phyloP scores from a whole-genome alignment of 495 filamentous ascomycete species.

The Jackrogersella minutella region DNA sequence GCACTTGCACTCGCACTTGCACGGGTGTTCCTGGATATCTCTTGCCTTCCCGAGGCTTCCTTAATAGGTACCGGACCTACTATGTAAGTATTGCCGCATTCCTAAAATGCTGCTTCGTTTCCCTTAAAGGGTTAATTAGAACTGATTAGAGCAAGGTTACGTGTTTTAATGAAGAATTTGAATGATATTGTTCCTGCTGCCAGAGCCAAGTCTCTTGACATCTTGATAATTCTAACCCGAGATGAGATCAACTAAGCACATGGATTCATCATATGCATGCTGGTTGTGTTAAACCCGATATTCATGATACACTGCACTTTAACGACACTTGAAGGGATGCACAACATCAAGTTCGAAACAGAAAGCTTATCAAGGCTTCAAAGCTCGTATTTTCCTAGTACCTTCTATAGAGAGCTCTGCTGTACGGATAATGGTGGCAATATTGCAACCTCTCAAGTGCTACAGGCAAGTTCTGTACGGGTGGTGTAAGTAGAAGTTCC shows the following conservation, averaged over 20 bases:
- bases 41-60: slow-evolving; percentile 15
- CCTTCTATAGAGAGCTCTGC: neutral
- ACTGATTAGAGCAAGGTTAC: too few species aligned
- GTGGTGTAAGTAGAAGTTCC: neutral
- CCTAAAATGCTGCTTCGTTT: too few species aligned
- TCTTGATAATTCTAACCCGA: too few species aligned
- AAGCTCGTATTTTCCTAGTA: neutral
- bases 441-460: neutral
- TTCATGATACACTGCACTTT: neutral
- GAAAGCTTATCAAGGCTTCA: neutral
- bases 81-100: neutral
- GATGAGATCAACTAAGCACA: too few species aligned
- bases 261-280: too few species aligned
- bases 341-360: neutral
- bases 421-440: slow-evolving; percentile 6
- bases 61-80: neutral
- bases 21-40: slow-evolving; percentile 17
- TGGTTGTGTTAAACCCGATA: neutral
- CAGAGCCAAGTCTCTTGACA: too few species aligned
- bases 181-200: too few species aligned
- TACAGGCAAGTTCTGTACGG: neutral
- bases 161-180: too few species aligned
- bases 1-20: neutral
- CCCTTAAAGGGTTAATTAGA: neutral
- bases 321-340: neutral